Evolutionary conservation across 192 early-diverging fungal species (phyloP), one percentile per base, ranked within the genome.

Genomic region (Oehlia diaphana): DNA sequence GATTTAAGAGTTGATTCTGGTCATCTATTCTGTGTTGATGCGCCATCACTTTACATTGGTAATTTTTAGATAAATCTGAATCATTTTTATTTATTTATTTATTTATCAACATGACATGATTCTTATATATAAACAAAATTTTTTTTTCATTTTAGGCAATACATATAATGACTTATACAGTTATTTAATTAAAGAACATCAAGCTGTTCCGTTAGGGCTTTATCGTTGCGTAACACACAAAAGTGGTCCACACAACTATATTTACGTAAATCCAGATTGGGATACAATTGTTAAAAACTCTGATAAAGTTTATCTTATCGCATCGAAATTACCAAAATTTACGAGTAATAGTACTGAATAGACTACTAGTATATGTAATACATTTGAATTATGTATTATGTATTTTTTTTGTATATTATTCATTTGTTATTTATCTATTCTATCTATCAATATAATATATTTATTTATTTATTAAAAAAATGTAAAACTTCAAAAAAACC

Each of bases 281-380:
- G 79, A 84, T 44, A 84, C 85, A 63, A 77, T 85, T 33, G 35
- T 93, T 68, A 87, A 87, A 74, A 83, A 86, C 14, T 83, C 83
- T 61, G 92, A 93, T 80, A 79, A 82, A 35, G 87, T 93, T 19
- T 93, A 89, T 78, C 72, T 92, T 37, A 80, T 93, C 19, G 85
- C 80, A 0, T 62, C 67, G 9, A 77, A 79, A 53, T 2, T 16
- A 4, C 53, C 72, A 31, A 31, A 31, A 31, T 31, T 31, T 31
- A 2, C 31, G 31, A 31, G 31, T 31, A 31, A 31, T 31, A 31
- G 2, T 31, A 2, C 31, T 31, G 31, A 31, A 31, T 31, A 31
- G 1, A 31, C 31, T 31, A 31, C 1, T 31, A 31, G 31, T 31
- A 31, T 31, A 31, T 1, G 31, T 31, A 31, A 31, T 31, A 31